Evolutionary conservation across 345 rosid species (phyloP).

Genomic region (Pistacia atlantica): DNA sequence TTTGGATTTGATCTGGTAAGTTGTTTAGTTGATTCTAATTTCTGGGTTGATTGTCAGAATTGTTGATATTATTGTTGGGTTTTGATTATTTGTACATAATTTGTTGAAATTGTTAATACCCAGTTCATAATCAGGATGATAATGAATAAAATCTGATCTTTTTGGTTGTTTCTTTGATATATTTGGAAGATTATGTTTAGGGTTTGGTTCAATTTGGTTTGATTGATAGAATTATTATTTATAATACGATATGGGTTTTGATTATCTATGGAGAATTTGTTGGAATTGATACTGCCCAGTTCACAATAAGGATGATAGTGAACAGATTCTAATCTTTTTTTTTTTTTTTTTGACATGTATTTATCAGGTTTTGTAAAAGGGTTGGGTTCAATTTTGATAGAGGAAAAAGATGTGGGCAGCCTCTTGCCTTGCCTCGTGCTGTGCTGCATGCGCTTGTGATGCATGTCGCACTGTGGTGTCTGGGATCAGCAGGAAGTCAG

Average conservation of each 20-base stretch:
- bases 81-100: background rate
- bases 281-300: background rate
- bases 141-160: too few species aligned
- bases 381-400: conserved; percentile 19
- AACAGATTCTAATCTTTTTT: background rate
- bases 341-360: background rate
- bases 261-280: background rate
- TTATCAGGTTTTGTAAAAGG: background rate
- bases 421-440: conserved; percentile 97
- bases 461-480: conserved; percentile 92
- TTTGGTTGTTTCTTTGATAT: background rate
- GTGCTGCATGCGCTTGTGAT: conserved; percentile 97
- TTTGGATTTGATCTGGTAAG: background rate
- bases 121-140: background rate
- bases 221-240: background rate
- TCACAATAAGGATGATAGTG: background rate
- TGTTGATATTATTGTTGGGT: background rate
- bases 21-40: background rate
- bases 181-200: background rate
- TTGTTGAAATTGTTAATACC: background rate
- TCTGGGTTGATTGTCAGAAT: background rate
- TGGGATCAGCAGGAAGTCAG: conserved; percentile 90
- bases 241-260: too few species aligned
- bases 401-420: conserved; percentile 93
- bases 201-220: background rate